Evolutionary conservation across 2,329 filamentous ascomycete genomes (phyloP), one percentile per base, ranked within the genome.

Genomic region (Phialophora expanda): DNA sequence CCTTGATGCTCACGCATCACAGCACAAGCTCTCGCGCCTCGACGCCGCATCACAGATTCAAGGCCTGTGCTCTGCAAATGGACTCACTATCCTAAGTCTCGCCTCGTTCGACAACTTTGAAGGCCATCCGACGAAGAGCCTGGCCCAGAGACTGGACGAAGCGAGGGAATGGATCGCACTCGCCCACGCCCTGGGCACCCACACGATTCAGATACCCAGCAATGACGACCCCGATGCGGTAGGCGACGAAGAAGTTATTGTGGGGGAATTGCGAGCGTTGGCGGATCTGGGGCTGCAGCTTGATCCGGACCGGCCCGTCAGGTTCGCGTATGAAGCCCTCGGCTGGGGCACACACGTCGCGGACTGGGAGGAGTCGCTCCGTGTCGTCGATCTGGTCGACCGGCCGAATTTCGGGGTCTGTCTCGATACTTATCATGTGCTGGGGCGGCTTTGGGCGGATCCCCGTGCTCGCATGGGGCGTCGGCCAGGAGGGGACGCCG

Each of bases 1-100:
- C 75, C 82, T 93, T 1, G 79, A 86, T 65, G 86, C 87, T 72
- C 74, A 89, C 20, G 86, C 88, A 69, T 57, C 38, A 2, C 76
- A 81, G 0, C 78, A 76, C 2, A 71, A 77, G 14, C 73, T 79
- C 9, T 82, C 82, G 70, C 82, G 88, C 46, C 72, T 90, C 22
- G 73, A 79, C 5, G 89, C 89, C 1, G 89, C 90, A 28, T 75
- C 77, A 2, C 77, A 83, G 56, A 84, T 91, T 65, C 81, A 81
- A 28, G 73, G 78, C 0, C 81, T 92, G 51, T 79, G 76, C 66
- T 64, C 70, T 41, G 56, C 71, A 1, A 68, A 76, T 28, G 55
- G 69, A 28, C 67, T 81, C 55, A 70, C 70, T 32, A 76, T 80
- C 55, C 72, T 80, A 2, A 69, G 74, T 0, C 55, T 78, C 14